Evolutionary conservation across 2,329 filamentous ascomycete genomes (phyloP), one percentile per base, ranked within the genome.

Genomic region (Sporothrix globosa): DNA sequence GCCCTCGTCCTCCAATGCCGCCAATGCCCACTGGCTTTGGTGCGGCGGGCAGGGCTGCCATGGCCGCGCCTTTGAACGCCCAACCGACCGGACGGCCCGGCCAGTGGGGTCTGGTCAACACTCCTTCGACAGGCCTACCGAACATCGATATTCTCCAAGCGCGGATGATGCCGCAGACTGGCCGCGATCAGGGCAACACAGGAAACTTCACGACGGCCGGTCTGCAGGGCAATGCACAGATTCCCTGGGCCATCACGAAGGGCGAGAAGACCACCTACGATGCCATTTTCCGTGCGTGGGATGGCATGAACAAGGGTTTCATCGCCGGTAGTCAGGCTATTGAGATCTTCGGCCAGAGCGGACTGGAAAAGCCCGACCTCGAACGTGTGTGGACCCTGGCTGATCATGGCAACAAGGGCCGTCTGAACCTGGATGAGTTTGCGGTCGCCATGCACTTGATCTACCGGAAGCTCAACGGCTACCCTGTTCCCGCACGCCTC

Each of bases 381-480:
- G 96, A 98, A 80, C 87, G 91, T 44, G 90, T 98, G 67, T 99
- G 96, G 96, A 98, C 96, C 11, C 83, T 99, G 71, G 91, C 95
- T 3, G 96, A 99, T 78, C 91, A 94, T 44, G 91, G 94, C 74
- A 97, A 99, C 80, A 96, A 96, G 79, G 96, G 96, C 21, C 91
- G 94, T 70, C 86, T 99, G 41, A 94, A 99, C 76, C 88, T 98
- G 77, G 96, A 99, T 78, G 96, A 99, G 78, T 99, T 99, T 78
- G 94, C 96, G 10, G 95, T 99, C 68, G 93, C 94, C 11, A 99
- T 99, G 96, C 96, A 99, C 85, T 83, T 99, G 81, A 99, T 99
- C 76, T 99, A 99, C 82, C 88, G 96, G 76, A 97, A 96, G 79
- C 86, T 99, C 68, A 98, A 99, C 76, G 95, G 95, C 48, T 98